Evolutionary conservation across 108 stramenopile species (phyloP).

Genomic region (Fragilaria radians): DNA sequence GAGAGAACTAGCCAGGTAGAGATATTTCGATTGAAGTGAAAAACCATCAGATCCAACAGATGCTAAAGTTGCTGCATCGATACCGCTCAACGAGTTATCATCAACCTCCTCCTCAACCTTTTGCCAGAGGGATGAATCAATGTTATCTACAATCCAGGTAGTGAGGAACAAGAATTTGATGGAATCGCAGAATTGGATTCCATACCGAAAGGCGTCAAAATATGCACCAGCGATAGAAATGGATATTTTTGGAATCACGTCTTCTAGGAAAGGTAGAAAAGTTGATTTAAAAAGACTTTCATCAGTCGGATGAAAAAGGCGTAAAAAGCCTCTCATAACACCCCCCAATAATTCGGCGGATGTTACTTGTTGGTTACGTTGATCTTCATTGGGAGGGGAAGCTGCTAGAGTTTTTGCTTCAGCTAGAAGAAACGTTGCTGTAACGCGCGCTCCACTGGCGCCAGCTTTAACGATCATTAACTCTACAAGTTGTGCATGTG

Average conservation of each 20-base stretch:
- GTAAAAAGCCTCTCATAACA: slow-evolving; percentile 44
- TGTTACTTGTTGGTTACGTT: slow-evolving; percentile 73
- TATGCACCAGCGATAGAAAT: slow-evolving; percentile 55
- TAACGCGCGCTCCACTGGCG: slow-evolving; percentile 19
- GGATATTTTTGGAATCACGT: slow-evolving; percentile 69
- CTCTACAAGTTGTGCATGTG: slow-evolving; percentile 69
- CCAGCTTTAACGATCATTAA: slow-evolving; percentile 38
- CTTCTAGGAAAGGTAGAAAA: slow-evolving; percentile 72
- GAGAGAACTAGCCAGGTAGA: slow-evolving; percentile 66
- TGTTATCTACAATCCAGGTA: slow-evolving; percentile 48
- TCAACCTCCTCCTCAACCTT: slow-evolving; percentile 11
- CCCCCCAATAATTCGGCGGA: slow-evolving; percentile 86
- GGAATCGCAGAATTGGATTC: slow-evolving; percentile 61
- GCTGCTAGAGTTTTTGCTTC: slow-evolving; percentile 59
- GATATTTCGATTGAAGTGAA: slow-evolving; percentile 76
- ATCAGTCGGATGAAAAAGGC: slow-evolving; percentile 21
- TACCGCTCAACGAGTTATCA: slow-evolving; percentile 8
- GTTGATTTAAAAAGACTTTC: slow-evolving; percentile 42
- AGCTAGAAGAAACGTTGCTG: slow-evolving; percentile 39
- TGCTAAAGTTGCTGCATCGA: not conserved
- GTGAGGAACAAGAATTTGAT: slow-evolving; percentile 47
- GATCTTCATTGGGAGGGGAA: slow-evolving; percentile 84
- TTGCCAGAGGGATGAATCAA: slow-evolving; percentile 73
- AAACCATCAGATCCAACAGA: slow-evolving; percentile 61
- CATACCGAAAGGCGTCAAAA: slow-evolving; percentile 67